These are phyloP conservation scores for Candolleomyces efflorescens DNA, from an alignment of 768 basidiomycete species.

Conservation along the genomic window DNA sequence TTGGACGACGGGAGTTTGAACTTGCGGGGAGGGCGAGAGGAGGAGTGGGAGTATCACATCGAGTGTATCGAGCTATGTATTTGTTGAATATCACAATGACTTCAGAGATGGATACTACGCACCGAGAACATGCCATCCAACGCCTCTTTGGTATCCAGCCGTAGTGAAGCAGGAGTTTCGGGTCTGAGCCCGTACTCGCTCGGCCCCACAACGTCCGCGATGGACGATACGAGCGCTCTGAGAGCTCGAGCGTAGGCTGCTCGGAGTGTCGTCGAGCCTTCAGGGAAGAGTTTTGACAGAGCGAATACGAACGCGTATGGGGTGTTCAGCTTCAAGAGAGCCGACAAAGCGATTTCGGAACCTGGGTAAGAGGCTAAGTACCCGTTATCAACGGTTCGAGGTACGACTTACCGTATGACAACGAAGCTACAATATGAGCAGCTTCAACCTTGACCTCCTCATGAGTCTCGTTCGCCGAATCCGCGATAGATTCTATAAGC, in stretches of 20 bases:
- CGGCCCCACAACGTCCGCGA: conserved; percentile 68
- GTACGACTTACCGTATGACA: conserved; percentile 55
- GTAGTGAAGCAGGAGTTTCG: conserved; percentile 34
- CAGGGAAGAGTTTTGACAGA: conserved; percentile 42
- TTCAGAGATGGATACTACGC: conserved; percentile 14
- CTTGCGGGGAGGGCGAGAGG: conserved; percentile 11
- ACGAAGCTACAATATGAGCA: conserved; percentile 69
- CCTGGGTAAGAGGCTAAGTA: conserved; percentile 29
- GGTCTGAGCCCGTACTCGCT: conserved; percentile 60
- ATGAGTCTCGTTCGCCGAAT: too few relatives aligned
- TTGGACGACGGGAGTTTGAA: conserved; percentile 51
- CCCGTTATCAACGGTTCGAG: not conserved
- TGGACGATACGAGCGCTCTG: conserved; percentile 50
- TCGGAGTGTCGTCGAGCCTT: conserved; percentile 37
- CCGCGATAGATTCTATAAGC: conserved; percentile 44
- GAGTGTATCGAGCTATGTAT: conserved; percentile 49
- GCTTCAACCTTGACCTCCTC: conserved; percentile 41
- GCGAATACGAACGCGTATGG: conserved; percentile 60
- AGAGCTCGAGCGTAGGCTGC: conserved; percentile 63
- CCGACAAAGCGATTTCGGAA: conserved; percentile 56
- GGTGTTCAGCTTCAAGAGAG: conserved; percentile 54
- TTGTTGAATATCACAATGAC: too few relatives aligned
- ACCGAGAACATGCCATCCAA: conserved; percentile 62
- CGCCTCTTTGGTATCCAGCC: conserved; percentile 50
- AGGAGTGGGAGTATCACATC: conserved; percentile 69